Evolutionary conservation across 129 eudicot species (phyloP).

Genomic region (Sambucus nigra): DNA sequence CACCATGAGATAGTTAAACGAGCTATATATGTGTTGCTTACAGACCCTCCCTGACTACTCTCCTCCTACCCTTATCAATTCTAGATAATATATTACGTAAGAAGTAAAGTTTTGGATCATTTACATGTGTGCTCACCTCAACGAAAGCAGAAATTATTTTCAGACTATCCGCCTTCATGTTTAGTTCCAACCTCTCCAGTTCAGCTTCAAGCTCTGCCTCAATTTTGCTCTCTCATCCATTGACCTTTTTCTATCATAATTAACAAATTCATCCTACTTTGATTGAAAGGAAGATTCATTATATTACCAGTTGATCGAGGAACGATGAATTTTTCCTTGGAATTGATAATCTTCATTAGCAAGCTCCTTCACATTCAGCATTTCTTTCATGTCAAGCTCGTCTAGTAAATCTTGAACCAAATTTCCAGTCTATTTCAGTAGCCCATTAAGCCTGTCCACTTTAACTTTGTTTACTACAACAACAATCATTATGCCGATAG

Average conservation of each 20-base stretch:
- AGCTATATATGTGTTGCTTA: too few species aligned
- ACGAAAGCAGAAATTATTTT: conserved; percentile 29
- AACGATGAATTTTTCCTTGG: conserved; percentile 8
- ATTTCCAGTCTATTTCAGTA: conserved; percentile 47
- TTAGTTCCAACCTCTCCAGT: conserved; percentile 63
- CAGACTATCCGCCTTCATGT: conserved; percentile 22
- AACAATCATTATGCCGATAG: conserved; percentile 41
- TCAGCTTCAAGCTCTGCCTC: conserved; percentile 91
- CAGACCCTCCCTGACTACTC: background rate
- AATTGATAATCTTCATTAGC: conserved; percentile 17
- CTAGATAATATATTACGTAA: background rate
- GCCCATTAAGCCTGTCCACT: conserved; percentile 37
- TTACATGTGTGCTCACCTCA: conserved; percentile 33
- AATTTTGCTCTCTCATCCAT: conserved; percentile 29
- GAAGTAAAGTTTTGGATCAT: background rate
- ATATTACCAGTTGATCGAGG: conserved; percentile 10
- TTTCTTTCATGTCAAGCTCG: conserved; percentile 60
- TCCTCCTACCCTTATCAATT: background rate
- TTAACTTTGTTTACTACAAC: conserved; percentile 29
- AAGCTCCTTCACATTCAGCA: conserved; percentile 38
- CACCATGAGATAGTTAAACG: conserved; percentile 89
- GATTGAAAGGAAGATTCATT: conserved; percentile 8
- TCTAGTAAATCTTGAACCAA: conserved; percentile 61
- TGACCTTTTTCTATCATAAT: conserved; percentile 2
- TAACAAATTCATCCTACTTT: background rate